Percentiles rank a stretch among this genome's conserved stretches.
These are phyloP conservation scores for Lotus japonicus DNA, from an alignment of 306 rosid species.

Conservation along the genomic window DNA sequence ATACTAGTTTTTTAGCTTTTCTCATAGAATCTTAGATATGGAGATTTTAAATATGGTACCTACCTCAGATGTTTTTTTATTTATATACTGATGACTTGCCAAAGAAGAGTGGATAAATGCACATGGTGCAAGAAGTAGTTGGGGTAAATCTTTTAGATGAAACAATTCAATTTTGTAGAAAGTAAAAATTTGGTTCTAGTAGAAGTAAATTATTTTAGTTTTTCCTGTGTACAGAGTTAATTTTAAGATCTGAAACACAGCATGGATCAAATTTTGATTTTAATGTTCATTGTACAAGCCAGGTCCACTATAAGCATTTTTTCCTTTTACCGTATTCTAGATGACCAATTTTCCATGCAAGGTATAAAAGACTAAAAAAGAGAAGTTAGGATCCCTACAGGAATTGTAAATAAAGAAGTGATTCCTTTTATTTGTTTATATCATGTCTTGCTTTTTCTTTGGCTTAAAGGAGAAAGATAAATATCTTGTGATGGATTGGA, in stretches of 20 bases:
- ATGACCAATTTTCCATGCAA: constrained; percentile 26
- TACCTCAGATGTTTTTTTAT: neutral
- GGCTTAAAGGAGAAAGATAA: neutral
- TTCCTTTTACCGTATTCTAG: constrained; percentile 1
- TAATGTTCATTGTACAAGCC: neutral
- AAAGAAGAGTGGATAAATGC: constrained; percentile 6
- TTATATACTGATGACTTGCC: neutral
- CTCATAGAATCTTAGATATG: neutral
- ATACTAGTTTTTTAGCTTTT: neutral
- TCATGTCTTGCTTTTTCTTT: neutral
- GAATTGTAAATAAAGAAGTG: constrained; percentile 6
- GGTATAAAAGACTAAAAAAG: constrained; percentile 11
- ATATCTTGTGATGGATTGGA: neutral
- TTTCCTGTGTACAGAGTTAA: too few species aligned
- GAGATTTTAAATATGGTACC: constrained; percentile 16
- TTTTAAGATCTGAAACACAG: too few species aligned
- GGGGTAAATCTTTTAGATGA: too few species aligned
- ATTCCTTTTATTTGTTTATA: neutral
- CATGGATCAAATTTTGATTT: neutral
- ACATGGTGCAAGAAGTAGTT: neutral
- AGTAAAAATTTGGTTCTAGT: too few species aligned
- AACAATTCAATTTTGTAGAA: too few species aligned
- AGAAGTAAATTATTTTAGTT: too few species aligned
- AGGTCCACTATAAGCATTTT: constrained; percentile 10
- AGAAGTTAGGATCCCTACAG: constrained; percentile 12